Evolutionary conservation across 768 basidiomycete genomes (phyloP).

Genomic region (Clathrus columnatus): DNA sequence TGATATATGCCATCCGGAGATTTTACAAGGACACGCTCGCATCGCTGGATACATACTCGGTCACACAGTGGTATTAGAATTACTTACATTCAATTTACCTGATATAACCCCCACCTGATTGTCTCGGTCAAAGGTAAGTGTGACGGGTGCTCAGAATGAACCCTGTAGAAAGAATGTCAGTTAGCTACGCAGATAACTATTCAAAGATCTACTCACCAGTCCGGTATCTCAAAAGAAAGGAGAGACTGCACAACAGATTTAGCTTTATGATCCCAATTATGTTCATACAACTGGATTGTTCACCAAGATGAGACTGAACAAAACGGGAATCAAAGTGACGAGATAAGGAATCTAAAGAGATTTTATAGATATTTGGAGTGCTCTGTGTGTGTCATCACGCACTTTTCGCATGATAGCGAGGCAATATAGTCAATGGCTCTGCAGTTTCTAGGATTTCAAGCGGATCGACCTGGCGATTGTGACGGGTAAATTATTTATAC

Average conservation of each 20-base stretch:
- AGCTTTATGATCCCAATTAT: not conserved
- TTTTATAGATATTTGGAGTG: not conserved
- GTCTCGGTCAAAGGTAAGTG: not conserved
- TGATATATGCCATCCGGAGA: conserved; percentile 14
- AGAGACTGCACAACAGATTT: conserved; percentile 1
- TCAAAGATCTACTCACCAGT: not conserved
- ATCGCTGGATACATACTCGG: not conserved
- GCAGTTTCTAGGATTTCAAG: no score
- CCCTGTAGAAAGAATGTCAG: conserved; percentile 2
- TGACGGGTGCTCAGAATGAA: conserved; percentile 1
- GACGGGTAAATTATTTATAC: no score
- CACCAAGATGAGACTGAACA: conserved; percentile 7
- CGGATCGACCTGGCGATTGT: no score
- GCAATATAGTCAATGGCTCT: no score
- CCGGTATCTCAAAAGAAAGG: conserved; percentile 6
- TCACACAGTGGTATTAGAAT: not conserved
- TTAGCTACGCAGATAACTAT: not conserved
- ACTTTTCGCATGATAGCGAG: conserved; percentile 8
- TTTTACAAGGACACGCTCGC: conserved; percentile 6
- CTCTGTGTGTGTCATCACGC: not conserved
- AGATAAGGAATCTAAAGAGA: conserved; percentile 5
- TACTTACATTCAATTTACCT: not conserved
- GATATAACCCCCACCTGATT: conserved; percentile 8
- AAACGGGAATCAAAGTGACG: not conserved
- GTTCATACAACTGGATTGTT: not conserved